Percentiles rank a stretch among this genome's conserved stretches.
Evolutionary conservation across 2,329 filamentous ascomycete species (phyloP).

Genomic region (Chrysoporthe austroafricana): DNA sequence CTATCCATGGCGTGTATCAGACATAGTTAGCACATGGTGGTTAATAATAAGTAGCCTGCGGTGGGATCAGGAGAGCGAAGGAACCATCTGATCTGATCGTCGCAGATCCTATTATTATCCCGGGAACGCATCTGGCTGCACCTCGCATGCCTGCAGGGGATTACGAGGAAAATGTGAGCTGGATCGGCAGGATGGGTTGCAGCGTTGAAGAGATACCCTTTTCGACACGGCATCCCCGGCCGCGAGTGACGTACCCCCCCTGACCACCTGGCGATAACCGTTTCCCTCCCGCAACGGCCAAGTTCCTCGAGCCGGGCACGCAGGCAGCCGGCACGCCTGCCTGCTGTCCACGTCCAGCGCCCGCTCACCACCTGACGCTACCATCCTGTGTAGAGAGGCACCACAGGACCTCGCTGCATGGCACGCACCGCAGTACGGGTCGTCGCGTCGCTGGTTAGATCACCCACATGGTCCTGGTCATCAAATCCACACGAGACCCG

Average conservation of each 20-base stretch:
- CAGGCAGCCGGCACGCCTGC: not conserved
- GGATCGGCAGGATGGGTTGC: not conserved
- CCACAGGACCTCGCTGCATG: no score
- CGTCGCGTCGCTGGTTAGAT: no score
- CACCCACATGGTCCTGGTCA: no score
- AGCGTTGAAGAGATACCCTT: constrained; percentile 4
- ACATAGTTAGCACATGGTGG: not conserved
- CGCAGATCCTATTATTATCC: constrained; percentile 10
- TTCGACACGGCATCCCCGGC: constrained; percentile 16
- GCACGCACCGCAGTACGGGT: no score
- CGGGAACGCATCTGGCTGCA: not conserved
- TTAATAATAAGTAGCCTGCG: no score
- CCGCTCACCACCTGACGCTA: no score
- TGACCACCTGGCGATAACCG: constrained; percentile 7
- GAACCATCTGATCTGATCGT: constrained; percentile 6
- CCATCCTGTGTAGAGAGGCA: no score
- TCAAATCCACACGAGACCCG: not conserved
- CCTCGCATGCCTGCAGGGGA: constrained; percentile 2
- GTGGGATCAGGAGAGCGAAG: not conserved
- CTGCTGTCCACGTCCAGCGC: no score
- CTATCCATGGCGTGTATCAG: not conserved
- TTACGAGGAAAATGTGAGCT: constrained; percentile 1
- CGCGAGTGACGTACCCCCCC: constrained; percentile 9
- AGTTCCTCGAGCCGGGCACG: not conserved
- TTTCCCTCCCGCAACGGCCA: not conserved